Conservation (phyloP, 495 filamentous ascomycete genomes). For the Hypomontagnella submonticulosa region DNA sequence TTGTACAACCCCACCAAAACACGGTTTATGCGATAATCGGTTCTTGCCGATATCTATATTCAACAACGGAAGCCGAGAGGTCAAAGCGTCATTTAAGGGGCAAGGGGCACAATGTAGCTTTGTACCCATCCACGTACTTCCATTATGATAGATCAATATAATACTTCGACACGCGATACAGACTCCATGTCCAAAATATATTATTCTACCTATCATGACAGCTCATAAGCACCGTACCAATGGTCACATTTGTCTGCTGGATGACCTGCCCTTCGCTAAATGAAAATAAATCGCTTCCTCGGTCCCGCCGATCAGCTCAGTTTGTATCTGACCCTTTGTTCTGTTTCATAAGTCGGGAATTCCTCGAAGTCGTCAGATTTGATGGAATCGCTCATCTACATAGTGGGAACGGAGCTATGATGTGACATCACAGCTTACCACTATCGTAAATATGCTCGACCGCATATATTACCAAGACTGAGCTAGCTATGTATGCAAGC, state of each 20-base stretch:
- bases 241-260: slow-evolving; percentile 20
- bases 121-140: too few relatives aligned
- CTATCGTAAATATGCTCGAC: slow-evolving; percentile 10
- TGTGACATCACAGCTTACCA: slow-evolving; percentile 34
- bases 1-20: slow-evolving; percentile 34
- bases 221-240: not conserved
- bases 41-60: not conserved
- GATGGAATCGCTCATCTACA: slow-evolving; percentile 4
- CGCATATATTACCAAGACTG: not conserved
- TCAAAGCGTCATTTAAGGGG: too few relatives aligned
- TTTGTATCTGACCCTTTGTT: not conserved
- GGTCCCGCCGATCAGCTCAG: slow-evolving; percentile 5
- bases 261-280: slow-evolving; percentile 14
- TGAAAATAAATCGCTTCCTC: not conserved
- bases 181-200: not conserved
- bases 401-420: not conserved
- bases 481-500: not conserved
- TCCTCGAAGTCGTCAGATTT: slow-evolving; percentile 4
- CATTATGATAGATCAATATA: too few relatives aligned
- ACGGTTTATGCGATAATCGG: slow-evolving; percentile 21
- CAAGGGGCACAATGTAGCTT: too few relatives aligned
- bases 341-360: slow-evolving; percentile 4
- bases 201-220: slow-evolving; percentile 5
- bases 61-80: too few relatives aligned
- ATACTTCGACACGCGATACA: too few relatives aligned